Base-by-base conservation (phyloP, 2,329 filamentous ascomycete genomes). In the Phyllosticta citriasiana region DNA sequence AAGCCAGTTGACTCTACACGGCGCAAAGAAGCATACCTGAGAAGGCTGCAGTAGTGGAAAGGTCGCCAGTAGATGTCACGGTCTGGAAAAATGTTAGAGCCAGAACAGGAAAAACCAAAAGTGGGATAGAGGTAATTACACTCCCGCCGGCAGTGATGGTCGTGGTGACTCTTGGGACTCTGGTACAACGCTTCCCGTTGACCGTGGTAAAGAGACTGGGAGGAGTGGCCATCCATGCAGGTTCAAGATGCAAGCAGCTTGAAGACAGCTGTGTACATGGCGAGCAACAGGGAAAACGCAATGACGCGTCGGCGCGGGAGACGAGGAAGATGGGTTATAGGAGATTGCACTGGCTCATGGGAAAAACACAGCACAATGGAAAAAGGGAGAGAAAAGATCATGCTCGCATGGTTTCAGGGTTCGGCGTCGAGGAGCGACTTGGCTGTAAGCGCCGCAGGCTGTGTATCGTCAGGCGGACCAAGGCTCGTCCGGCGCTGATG, bases 111-210 rank as follows among this genome's bases (percentile, higher is more conserved):
- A 2, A 30, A 30, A 2, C 27, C 27, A 30, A 16, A n/a, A n/a
- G 4, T n/a, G 40, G 40, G 2, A 6, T 7, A 47, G 7, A 47
- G 12, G 2, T n/a, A n/a, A 14, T 47, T 5, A 47, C 40, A n/a
- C 40, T 47, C 5, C 14, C 6, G n/a, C 14, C 40, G n/a, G n/a
- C 14, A 6, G 40, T 47, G 14, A 47, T 47, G 14, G 40, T 47
- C 4, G 40, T 47, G 3, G 40, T 47, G 16, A n/a, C n/a, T n/a
- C 40, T 16, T n/a, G 40, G 40, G 16, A 47, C 40, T 63, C 72
- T 71, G 65, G 72, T 74, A 67, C 73, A 75, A 67, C 70, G 69
- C 66, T 69, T 68, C 65, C 73, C 73, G 64, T 62, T 72, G 64
- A 75, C 72, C 61, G 71, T 73, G 61, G 71, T 74, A 57, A 70